Percentiles rank a stretch among this genome's conserved stretches.
phyloP scores from a whole-genome alignment of 2,329 filamentous ascomycete genomes.

The Exophiala dermatitidis region DNA sequence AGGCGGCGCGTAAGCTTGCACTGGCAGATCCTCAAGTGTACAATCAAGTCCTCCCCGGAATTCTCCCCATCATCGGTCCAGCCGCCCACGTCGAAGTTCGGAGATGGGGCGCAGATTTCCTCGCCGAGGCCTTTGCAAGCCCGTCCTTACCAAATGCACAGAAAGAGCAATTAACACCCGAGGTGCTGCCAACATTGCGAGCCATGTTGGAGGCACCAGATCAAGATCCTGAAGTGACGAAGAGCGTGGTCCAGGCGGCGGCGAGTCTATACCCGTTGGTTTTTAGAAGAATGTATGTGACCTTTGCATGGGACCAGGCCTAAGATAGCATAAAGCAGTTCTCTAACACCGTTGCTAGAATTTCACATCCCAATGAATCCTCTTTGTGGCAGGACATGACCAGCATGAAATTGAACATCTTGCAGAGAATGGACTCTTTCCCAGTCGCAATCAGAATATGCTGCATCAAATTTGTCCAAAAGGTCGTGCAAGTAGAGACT shows the following conservation, averaged over 20 bases:
- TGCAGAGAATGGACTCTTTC: conserved; percentile 79
- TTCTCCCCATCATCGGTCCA: conserved; percentile 82
- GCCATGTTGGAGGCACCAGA: conserved; percentile 62
- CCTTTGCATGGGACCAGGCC: background rate
- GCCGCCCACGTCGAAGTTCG: conserved; percentile 70
- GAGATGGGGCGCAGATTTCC: conserved; percentile 92
- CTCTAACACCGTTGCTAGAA: conserved; percentile 47
- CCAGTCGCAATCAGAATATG: conserved; percentile 73
- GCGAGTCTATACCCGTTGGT: conserved; percentile 90
- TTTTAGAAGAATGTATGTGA: conserved; percentile 86
- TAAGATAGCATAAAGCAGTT: background rate
- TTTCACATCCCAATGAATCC: conserved; percentile 75
- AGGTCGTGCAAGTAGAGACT: conserved; percentile 86
- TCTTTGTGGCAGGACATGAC: conserved; percentile 82
- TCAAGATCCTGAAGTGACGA: conserved; percentile 72
- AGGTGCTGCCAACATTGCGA: conserved; percentile 70
- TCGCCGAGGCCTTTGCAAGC: conserved; percentile 91
- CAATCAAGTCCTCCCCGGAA: conserved; percentile 80
- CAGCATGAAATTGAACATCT: conserved; percentile 79
- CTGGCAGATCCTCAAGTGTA: conserved; percentile 83
- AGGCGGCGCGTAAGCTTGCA: conserved; percentile 83
- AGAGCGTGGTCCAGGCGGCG: conserved; percentile 77
- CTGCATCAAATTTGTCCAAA: conserved; percentile 95
- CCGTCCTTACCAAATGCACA: conserved; percentile 69
- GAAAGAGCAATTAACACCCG: conserved; percentile 72